phyloP scores from a whole-genome alignment of 2,329 filamentous ascomycete genomes.

The Chaetomiaceae sp. region DNA sequence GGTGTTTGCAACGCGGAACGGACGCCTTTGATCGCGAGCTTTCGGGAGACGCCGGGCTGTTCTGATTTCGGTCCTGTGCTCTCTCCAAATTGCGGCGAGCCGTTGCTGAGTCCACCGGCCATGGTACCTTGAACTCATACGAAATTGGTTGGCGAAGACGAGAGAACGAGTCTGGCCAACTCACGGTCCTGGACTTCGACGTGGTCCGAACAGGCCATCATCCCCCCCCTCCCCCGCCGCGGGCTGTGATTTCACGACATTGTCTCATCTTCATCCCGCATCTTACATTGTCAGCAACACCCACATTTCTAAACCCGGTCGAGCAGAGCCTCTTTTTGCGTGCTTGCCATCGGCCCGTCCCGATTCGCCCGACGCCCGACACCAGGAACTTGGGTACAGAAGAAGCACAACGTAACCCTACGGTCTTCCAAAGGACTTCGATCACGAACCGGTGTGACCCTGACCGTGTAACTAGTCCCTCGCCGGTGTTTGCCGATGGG shows the following conservation, averaged over 20 bases:
- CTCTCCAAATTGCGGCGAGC: constrained; percentile 18
- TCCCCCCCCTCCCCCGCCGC: neutral
- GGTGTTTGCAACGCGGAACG: neutral
- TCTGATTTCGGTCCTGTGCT: constrained; percentile 3
- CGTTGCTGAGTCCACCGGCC: constrained; percentile 24
- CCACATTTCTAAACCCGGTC: neutral
- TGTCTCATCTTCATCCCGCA: neutral
- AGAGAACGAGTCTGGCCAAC: constrained; percentile 18
- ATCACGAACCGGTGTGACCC: constrained; percentile 20
- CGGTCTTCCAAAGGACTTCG: neutral
- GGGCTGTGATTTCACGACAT: neutral
- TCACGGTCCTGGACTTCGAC: constrained; percentile 11
- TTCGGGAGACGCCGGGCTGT: constrained; percentile 12
- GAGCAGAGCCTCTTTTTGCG: constrained; percentile 11
- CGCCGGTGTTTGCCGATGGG: constrained; percentile 18
- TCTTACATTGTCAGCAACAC: neutral
- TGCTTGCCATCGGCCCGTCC: constrained; percentile 6
- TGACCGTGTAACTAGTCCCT: constrained; percentile 13
- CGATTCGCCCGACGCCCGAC: constrained; percentile 20
- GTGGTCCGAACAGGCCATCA: constrained; percentile 6
- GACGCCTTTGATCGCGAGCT: neutral
- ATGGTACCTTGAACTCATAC: constrained; percentile 33
- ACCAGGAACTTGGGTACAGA: constrained; percentile 15
- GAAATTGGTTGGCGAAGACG: constrained; percentile 32
- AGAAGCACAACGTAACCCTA: constrained; percentile 17